These are phyloP conservation scores for Polymyxa betae DNA, from an alignment of 208 protist species.

Conservation along the genomic window DNA sequence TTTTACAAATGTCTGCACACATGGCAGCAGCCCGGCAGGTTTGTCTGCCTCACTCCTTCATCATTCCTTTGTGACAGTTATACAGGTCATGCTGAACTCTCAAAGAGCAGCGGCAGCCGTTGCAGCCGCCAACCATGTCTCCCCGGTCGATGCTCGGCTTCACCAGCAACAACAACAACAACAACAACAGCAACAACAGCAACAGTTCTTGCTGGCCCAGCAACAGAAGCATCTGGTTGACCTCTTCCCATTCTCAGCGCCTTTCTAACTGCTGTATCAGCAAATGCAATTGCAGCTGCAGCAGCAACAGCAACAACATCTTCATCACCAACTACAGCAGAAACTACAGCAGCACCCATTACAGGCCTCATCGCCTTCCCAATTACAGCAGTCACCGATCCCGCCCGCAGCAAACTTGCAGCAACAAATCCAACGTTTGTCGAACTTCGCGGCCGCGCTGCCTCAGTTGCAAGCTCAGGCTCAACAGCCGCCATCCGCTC, in stretches of 20 bases:
- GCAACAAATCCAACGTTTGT: neutral
- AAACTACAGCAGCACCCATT: too few relatives aligned
- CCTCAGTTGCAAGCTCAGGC: neutral
- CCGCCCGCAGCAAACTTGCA: too few relatives aligned
- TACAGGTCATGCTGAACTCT: neutral
- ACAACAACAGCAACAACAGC: neutral
- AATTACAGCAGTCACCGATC: too few relatives aligned
- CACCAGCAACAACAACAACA: too few relatives aligned
- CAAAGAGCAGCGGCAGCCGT: neutral
- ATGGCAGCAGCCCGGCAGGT: constrained; percentile 38
- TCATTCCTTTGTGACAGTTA: neutral
- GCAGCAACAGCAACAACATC: neutral
- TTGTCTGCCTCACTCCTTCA: neutral
- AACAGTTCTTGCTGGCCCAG: constrained; percentile 5
- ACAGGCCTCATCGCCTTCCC: too few relatives aligned
- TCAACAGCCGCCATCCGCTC: neutral
- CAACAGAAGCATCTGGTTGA: constrained; percentile 14
- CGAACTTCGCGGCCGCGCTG: neutral
- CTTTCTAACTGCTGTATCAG: too few relatives aligned
- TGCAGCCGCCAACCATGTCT: neutral
- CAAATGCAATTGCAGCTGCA: constrained; percentile 1
- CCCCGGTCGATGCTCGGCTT: too few relatives aligned
- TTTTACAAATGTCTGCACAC: neutral
- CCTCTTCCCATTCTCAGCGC: too few relatives aligned
- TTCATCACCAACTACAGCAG: too few relatives aligned